phyloP scores from a whole-genome alignment of 257 asterid genomes.

The Plectranthus barbatus region DNA sequence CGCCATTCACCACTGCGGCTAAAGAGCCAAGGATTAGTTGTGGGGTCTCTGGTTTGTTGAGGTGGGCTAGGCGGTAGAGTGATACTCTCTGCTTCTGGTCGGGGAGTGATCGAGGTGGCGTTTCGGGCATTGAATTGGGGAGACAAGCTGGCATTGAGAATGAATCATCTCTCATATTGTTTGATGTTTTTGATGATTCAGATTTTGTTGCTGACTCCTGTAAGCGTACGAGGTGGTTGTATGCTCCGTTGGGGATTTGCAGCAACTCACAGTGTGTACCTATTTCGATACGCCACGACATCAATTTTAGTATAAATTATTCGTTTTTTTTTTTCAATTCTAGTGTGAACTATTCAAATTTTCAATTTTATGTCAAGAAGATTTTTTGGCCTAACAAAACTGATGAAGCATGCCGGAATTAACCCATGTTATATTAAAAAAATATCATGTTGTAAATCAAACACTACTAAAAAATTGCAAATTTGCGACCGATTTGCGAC shows the following conservation, averaged over 20 bases:
- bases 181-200: conserved; percentile 16
- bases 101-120: not conserved
- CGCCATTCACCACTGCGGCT: conserved; percentile 45
- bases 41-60: conserved; percentile 39
- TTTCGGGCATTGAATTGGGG: not conserved
- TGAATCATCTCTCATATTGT: conserved; percentile 15
- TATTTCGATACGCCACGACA: not conserved
- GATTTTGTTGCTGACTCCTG: conserved; percentile 21
- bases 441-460: too few relatives aligned
- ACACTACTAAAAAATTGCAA: too few relatives aligned
- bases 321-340: too few relatives aligned
- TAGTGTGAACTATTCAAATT: too few relatives aligned
- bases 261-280: conserved; percentile 37
- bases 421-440: too few relatives aligned
- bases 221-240: conserved; percentile 33
- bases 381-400: not conserved
- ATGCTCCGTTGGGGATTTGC: conserved; percentile 32
- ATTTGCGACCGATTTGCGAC: too few relatives aligned
- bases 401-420: not conserved
- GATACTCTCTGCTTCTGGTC: conserved; percentile 1
- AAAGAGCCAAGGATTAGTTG: conserved; percentile 39
- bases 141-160: not conserved
- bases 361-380: too few relatives aligned
- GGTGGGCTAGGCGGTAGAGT: conserved; percentile 35
- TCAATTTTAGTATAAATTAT: too few relatives aligned